Conservation (phyloP, 805 yeast species). For the Lachancea waltii region DNA sequence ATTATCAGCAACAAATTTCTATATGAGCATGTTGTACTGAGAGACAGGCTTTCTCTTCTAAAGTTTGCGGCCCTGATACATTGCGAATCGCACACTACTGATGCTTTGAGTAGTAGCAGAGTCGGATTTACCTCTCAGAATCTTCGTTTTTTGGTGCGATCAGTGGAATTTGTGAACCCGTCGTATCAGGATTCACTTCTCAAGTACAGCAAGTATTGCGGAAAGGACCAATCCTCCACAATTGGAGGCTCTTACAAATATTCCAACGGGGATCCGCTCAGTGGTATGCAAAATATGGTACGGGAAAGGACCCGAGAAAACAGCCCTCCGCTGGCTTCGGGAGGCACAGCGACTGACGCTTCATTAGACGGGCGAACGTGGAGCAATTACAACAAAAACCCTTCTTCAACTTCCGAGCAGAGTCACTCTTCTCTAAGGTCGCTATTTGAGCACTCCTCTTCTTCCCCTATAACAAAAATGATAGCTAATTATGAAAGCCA, state of each 20-base stretch:
- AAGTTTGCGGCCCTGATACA: conserved; percentile 30
- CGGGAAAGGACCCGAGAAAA: conserved; percentile 3
- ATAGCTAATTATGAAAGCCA: conserved; percentile 20
- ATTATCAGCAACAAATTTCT: conserved; percentile 23
- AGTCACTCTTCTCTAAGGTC: neutral
- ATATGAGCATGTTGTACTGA: conserved; percentile 23
- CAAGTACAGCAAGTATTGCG: conserved; percentile 27
- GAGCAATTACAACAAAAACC: neutral
- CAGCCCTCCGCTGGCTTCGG: neutral
- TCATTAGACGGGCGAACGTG: conserved; percentile 2
- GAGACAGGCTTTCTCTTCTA: conserved; percentile 22
- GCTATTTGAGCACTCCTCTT: conserved; percentile 3
- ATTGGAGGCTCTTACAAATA: conserved; percentile 26
- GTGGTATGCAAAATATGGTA: neutral
- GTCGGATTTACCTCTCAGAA: conserved; percentile 14
- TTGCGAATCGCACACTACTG: conserved; percentile 23
- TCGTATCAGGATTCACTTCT: conserved; percentile 30
- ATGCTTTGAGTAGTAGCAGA: conserved; percentile 11
- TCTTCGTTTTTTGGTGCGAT: conserved; percentile 23
- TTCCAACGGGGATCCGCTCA: conserved; percentile 3
- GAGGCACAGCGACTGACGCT: too few species aligned
- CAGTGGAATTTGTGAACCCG: conserved; percentile 28
- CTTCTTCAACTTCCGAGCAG: neutral
- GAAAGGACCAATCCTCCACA: conserved; percentile 15
- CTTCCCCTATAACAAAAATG: conserved; percentile 13